Evolutionary conservation across 2,329 filamentous ascomycete species (phyloP).

Genomic region (Neophaeococcomyces aloes): DNA sequence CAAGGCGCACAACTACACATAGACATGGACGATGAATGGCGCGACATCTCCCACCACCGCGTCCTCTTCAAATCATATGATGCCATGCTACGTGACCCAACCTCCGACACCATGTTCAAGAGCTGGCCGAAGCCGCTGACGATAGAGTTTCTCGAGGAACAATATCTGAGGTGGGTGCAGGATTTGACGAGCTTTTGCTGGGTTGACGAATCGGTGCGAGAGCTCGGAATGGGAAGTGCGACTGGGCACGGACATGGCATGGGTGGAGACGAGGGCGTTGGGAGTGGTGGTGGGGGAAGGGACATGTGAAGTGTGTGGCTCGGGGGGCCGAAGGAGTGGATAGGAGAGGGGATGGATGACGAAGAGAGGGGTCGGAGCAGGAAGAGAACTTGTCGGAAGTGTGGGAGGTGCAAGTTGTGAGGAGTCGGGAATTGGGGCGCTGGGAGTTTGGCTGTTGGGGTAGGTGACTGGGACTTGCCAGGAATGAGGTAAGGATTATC

Average conservation of each 20-base stretch:
- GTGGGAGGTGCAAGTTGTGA: neutral
- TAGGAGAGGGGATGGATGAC: neutral
- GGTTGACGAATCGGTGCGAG: constrained; percentile 18
- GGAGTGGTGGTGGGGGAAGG: constrained; percentile 2
- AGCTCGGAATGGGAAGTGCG: constrained; percentile 12
- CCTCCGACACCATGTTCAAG: constrained; percentile 15
- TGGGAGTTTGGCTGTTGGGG: too few relatives aligned
- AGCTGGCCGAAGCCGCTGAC: constrained; percentile 21
- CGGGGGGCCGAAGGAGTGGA: neutral
- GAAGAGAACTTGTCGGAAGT: neutral
- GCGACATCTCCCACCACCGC: constrained; percentile 21
- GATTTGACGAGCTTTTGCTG: constrained; percentile 21
- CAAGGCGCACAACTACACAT: constrained; percentile 21
- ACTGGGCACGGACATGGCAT: neutral
- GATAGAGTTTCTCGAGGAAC: constrained; percentile 21
- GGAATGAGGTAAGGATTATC: too few relatives aligned
- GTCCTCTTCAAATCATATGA: constrained; percentile 20
- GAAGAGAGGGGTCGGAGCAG: neutral
- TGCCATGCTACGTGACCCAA: constrained; percentile 18
- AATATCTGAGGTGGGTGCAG: constrained; percentile 17
- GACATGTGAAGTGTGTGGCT: too few relatives aligned
- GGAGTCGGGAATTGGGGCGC: too few relatives aligned
- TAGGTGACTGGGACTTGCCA: too few relatives aligned
- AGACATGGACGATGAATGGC: constrained; percentile 22
- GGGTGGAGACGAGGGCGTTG: neutral